Conservation (phyloP, 225 moss, liverwort and hornwort species). For the Pseudoscleropodium purum region DNA sequence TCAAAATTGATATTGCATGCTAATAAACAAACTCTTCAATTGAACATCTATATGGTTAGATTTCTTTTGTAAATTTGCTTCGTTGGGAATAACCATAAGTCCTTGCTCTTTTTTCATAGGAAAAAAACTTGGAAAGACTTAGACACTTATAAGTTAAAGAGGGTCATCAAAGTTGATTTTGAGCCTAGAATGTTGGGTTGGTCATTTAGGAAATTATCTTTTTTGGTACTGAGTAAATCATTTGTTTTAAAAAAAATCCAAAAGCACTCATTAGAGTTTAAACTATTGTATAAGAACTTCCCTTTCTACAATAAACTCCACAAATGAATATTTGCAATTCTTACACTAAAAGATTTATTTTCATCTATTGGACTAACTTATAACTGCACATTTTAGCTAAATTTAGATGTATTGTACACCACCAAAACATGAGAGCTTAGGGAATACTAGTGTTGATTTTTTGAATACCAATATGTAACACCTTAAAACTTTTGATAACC, state of each 20-base stretch:
- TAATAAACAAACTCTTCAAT: no score
- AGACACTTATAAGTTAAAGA: no score
- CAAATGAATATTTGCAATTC: not conserved
- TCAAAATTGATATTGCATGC: no score
- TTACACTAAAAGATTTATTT: not conserved
- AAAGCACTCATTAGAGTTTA: accelerated
- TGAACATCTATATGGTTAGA: no score
- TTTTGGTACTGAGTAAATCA: not conserved
- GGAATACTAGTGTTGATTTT: accelerated
- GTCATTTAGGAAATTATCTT: not conserved
- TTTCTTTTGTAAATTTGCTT: no score
- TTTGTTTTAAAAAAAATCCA: not conserved
- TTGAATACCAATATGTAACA: accelerated
- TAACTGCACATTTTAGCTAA: not conserved
- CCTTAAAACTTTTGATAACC: not conserved
- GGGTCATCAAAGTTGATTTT: not conserved
- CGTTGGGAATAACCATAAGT: no score
- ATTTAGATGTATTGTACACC: accelerated
- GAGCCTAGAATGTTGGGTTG: accelerated
- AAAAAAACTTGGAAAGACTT: no score
- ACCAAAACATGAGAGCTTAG: accelerated
- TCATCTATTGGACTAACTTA: not conserved
- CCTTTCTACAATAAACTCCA: not conserved
- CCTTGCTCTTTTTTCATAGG: no score
- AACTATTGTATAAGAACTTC: accelerated